Evolutionary conservation across 805 yeast species (phyloP), one percentile per base, ranked within the genome.

Genomic region (Lipomyces mesembrius): DNA sequence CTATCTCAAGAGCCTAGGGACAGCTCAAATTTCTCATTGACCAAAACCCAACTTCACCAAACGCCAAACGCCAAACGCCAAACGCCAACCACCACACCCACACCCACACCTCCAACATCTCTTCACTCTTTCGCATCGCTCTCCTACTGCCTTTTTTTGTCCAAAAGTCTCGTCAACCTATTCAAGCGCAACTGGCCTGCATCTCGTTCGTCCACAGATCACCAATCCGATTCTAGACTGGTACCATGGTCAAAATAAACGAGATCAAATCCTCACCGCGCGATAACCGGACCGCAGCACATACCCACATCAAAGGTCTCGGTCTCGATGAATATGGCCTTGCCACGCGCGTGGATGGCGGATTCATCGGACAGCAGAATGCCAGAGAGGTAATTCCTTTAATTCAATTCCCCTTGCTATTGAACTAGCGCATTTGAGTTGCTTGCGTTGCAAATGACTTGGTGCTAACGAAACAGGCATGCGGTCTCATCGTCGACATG

Each of bases 281-380:
- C 65, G 88, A 92, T 43, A 65, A 49, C 62, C 83, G 92, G 74
- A 88, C 92, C 65, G 97, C 98, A 0, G 95, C 99, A 3, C 99
- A 94, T 77, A 93, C 99, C 2, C 99, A 94, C 77, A 94, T 94
- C 83, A 89, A 89, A 74, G 98, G 98, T 1, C 84, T 94, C 22
- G 99, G 99, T 1, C 82, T 94, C 60, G 97, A 94, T 76, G 98
- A 93, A 72, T 87, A 85, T 68, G 97, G 98, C 51, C 78, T 83
- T 51, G 97, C 98, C 39, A 89, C 90, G 72, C 84, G 84, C 58
- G 85, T 88, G 52, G 97, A 93, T 75, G 97, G 95, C 61, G 98
- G 98, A 27, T 89, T 89, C 78, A 91, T 89, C 61, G 95, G 93
- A 63, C 95, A 89, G 77, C 78, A 81, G 39, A 83, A 82, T 64